Evolutionary conservation across 2,329 filamentous ascomycete genomes (phyloP), one percentile per base, ranked within the genome.

Genomic region (Apiospora pterosperma): DNA sequence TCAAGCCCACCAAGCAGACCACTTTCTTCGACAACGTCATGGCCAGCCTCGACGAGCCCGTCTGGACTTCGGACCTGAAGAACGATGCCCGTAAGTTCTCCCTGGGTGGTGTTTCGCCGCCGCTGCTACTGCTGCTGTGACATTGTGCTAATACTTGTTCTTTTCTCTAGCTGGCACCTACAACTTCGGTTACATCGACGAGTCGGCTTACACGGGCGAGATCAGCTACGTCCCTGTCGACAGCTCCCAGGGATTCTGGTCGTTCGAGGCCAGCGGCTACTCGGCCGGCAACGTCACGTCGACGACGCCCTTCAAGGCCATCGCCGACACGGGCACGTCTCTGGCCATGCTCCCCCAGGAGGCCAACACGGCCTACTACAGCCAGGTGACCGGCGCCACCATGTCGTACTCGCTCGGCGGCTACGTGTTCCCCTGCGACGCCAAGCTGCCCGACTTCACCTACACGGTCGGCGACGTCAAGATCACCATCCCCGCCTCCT

Each of bases 291-390:
- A 64, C 62, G 25, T 14, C 19, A 63, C 8, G 28, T 23, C 65
- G 68, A 3, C 48, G 65, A 8, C 66, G 70, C 36, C 61, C 34
- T 55, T 63, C 61, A 58, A 63, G 61, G 61, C 44, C 2, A 75
- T 76, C 34, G 85, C 85, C 71, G 88, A 91, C 77, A 90, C 88
- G n/a, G 88, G 88, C 61, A 90, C 88, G 67, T 88, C 87, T 12
- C 84, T 91, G 34, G 74, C 90, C 66, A 81, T 88, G 69, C 76
- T 90, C 48, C 84, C 85, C 42, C 74, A 80, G 67, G 69, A 73
- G 36, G 79, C 87, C 67, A 82, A 84, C 65, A 68, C 75, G 1
- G 82, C 79, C 62, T 90, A 90, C 81, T 91, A 89, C 78, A 74
- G 76, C 62, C 73, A 85, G 66, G 83, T 90, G 62, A 63, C 70